Conservation (phyloP, 345 rosid genomes). For the Aquilaria yunnanensis region DNA sequence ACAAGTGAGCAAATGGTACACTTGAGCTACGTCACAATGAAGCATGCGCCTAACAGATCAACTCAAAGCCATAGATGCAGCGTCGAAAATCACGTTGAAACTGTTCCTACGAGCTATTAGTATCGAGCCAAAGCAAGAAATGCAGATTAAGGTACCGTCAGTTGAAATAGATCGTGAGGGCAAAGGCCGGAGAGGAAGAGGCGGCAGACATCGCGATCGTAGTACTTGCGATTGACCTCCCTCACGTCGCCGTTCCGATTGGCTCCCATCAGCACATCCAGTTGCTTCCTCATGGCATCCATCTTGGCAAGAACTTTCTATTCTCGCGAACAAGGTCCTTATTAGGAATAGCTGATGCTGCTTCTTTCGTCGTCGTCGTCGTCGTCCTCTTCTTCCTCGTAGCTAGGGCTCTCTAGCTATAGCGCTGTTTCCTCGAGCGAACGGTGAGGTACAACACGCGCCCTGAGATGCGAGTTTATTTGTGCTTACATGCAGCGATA, state of each 20-base stretch:
- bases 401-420: not conserved
- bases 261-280: conserved; percentile 99
- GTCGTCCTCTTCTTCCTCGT: not conserved
- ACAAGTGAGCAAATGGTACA: too few species aligned
- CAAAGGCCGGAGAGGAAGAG: conserved; percentile 93
- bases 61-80: too few species aligned
- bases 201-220: conserved; percentile 99
- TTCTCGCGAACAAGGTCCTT: not conserved
- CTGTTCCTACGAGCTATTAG: conserved; percentile 5
- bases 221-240: conserved; percentile 95
- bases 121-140: not conserved
- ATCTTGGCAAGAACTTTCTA: conserved; percentile 24
- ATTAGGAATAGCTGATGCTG: too few species aligned
- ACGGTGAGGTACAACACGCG: too few species aligned
- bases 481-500: too few species aligned
- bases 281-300: conserved; percentile 99
- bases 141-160: conserved; percentile 44
- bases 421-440: not conserved
- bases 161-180: conserved; percentile 98
- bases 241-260: conserved; percentile 96
- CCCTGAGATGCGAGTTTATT: too few species aligned
- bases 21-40: too few species aligned
- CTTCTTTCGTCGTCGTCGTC: too few species aligned
- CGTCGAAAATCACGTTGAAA: not conserved
- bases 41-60: too few species aligned